Evolutionary conservation across 2,329 filamentous ascomycete genomes (phyloP).

Genomic region (Pseudocercospora fuligena): DNA sequence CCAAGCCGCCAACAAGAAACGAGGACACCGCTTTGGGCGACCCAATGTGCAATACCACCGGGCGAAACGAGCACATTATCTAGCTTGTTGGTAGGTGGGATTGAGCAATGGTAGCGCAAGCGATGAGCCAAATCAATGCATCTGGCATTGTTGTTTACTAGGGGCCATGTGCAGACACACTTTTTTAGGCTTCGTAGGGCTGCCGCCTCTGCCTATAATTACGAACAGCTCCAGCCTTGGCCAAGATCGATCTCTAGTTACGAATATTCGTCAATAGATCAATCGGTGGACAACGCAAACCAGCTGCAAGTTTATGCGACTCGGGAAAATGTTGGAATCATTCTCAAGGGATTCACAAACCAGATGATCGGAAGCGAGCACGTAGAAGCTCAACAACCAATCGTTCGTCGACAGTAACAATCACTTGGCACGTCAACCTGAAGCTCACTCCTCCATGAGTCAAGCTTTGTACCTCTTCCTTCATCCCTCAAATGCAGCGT

Average conservation of each 20-base stretch:
- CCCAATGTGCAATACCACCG: neutral
- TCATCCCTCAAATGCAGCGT: neutral
- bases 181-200: neutral
- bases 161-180: neutral
- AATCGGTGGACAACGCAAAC: neutral
- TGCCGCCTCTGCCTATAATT: neutral
- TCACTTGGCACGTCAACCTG: neutral
- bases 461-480: neutral
- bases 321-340: neutral
- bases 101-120: neutral
- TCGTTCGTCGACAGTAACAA: no score
- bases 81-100: neutral
- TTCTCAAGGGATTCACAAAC: no score
- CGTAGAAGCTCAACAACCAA: no score
- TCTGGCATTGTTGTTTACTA: neutral
- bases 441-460: neutral
- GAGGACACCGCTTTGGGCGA: neutral
- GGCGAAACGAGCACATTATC: neutral
- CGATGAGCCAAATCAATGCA: neutral
- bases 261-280: neutral
- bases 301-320: neutral
- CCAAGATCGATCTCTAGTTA: neutral
- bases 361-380: no score
- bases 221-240: neutral
- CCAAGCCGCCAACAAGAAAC: neutral